Percentiles rank a stretch among this genome's conserved stretches.
phyloP scores from a whole-genome alignment of 495 filamentous ascomycete genomes.

The Lasiosphaeriaceae sp. region DNA sequence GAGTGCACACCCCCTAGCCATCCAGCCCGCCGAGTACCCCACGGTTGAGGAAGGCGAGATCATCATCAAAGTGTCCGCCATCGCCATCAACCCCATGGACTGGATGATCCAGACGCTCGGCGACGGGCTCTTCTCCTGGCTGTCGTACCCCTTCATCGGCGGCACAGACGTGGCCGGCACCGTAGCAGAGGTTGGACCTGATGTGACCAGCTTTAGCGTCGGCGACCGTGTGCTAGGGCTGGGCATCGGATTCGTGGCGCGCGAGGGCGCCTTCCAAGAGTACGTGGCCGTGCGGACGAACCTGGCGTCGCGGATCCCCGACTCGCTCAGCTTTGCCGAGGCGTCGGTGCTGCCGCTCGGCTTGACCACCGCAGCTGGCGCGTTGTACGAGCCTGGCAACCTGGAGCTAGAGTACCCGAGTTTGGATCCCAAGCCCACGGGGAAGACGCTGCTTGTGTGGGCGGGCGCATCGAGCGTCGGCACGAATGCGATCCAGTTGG shows the following conservation, averaged over 20 bases:
- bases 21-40: not conserved
- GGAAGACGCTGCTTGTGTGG: conserved; percentile 52
- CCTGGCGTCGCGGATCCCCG: conserved; percentile 36
- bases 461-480: conserved; percentile 58
- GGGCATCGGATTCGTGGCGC: conserved; percentile 11
- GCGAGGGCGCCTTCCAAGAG: conserved; percentile 31
- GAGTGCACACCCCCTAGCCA: not conserved
- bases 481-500: conserved; percentile 59
- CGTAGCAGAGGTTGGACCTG: conserved; percentile 43
- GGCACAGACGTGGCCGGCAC: conserved; percentile 52
- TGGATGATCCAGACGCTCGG: conserved; percentile 34
- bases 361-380: conserved; percentile 37
- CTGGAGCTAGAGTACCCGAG: conserved; percentile 29
- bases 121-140: conserved; percentile 18
- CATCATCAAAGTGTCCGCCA: conserved; percentile 31
- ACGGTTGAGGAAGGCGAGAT: conserved; percentile 12
- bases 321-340: conserved; percentile 34
- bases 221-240: conserved; percentile 42
- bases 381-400: conserved; percentile 25
- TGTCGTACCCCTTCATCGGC: conserved; percentile 45
- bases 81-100: conserved; percentile 47
- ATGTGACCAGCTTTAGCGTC: conserved; percentile 38
- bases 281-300: conserved; percentile 31
- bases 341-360: conserved; percentile 47
- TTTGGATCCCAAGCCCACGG: conserved; percentile 24